Percentiles rank a stretch among this genome's conserved stretches.
phyloP scores from a whole-genome alignment of 2,329 filamentous ascomycete species.

The Aureobasidium sp. region DNA sequence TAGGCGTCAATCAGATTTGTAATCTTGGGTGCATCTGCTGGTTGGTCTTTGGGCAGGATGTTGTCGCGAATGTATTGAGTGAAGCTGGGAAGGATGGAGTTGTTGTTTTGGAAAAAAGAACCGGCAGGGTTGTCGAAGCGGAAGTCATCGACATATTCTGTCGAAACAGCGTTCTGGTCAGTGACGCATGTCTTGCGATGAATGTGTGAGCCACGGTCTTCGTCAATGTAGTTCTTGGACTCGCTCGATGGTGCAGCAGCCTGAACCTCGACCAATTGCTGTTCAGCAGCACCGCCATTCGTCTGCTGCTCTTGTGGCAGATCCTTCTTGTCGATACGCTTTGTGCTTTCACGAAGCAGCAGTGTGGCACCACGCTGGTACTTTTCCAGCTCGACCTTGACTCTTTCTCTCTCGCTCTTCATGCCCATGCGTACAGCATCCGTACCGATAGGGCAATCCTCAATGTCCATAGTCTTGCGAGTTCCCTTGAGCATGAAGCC shows the following conservation, averaged over 20 bases:
- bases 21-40: constrained; percentile 42
- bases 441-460: constrained; percentile 94
- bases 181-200: constrained; percentile 87
- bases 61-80: constrained; percentile 78
- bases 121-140: constrained; percentile 87
- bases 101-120: constrained; percentile 99
- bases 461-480: constrained; percentile 78
- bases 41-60: constrained; percentile 51
- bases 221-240: constrained; percentile 44
- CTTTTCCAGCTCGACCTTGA: constrained; percentile 59
- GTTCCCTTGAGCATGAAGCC: constrained; percentile 88
- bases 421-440: constrained; percentile 75
- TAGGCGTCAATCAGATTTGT: constrained; percentile 95
- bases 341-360: constrained; percentile 77
- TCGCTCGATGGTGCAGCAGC: constrained; percentile 23
- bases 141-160: constrained; percentile 81
- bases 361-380: constrained; percentile 83
- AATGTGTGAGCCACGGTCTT: constrained; percentile 53
- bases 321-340: constrained; percentile 49
- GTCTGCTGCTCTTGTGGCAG: constrained; percentile 20
- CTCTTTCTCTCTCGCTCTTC: constrained; percentile 67
- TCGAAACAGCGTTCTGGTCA: constrained; percentile 71
- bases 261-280: constrained; percentile 16
- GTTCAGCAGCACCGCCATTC: constrained; percentile 25
- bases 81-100: constrained; percentile 84